Base-by-base conservation (phyloP, 208 protist genomes). In the Leishmania gerbilli region DNA sequence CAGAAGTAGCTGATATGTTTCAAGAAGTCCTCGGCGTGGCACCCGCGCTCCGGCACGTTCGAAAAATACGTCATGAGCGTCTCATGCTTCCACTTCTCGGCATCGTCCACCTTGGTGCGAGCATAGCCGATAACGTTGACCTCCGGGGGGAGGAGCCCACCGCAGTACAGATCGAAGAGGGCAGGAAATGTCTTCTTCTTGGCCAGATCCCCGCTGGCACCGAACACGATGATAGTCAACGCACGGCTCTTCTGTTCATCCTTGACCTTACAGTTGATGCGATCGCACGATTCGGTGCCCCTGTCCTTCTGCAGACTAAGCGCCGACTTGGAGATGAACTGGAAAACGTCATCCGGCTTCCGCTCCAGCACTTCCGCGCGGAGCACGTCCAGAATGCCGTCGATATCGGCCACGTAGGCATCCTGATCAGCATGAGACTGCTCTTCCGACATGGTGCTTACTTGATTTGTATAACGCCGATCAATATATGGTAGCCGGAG, bases 121-220 rank as follows among this genome's bases (percentile, higher is more conserved):
- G 96, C 96, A 84, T 98, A 98, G 42, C 96, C 96, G 49, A 98
- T 77, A 47, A 98, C 96, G 76, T 90, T 92, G 34, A 92, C 81
- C 47, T 90, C 56, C n/a, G 71, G 81, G 0, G 93, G 95, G 27
- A 98, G 87, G 40, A 97, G 76, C 34, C 95, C 95, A 51, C 90
- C 81, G 81, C 91, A 95, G 83, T 94, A 98, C 13, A 98, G 85
- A 79, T 94, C 84, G 82, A 98, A 98, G n/a, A 98, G 87, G 3
- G 95, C 96, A 37, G 96, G 96, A 78, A 97, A 98, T 21, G 95
- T 97, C 87, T 98, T 98, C 81, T 96, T 97, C 84, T 97, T 97
- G 5, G 96, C 96, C 19, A 98, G 88, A 84, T 98, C 96, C 37
- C 95, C 95, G 60, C 91, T 97, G 49, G 95, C 96, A 45, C 96